Evolutionary conservation across 768 basidiomycete genomes (phyloP), one percentile per base, ranked within the genome.

Genomic region (Macrolepiota dolichaula): DNA sequence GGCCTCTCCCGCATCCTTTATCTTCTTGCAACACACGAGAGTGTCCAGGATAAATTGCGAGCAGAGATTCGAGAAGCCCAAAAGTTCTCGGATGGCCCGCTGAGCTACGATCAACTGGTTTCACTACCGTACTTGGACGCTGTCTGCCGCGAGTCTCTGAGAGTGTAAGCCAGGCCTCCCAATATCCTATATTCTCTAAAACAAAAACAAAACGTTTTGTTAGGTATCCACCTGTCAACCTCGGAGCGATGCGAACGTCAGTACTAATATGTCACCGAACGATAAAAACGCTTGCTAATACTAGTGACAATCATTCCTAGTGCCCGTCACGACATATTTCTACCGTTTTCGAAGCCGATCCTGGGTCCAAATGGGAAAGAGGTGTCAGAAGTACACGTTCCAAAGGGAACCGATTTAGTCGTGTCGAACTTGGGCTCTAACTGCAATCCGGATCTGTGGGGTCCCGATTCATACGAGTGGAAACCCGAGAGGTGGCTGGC

Each of bases 401-500:
- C 67, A 4, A 72, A 74, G 38, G 61, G 67, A 54, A 73, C 74
- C 40, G 62, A 25, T 62, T 74, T 64, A 6, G 3, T 64, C 12
- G 19, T 62, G 7, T 61, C 52, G 2, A 13, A 58, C 12, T 27
- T 58, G 11, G 59, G 40, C 6, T 10, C 50, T 2, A 64, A 64
- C 27, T 27, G 49, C 4, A 59, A 64, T 37, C 59, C 63, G 12
- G 63, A 64, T 5, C 17, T 64, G 9, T 64, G 63, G 63, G 63
- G 63, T 5, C 65, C 68, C 11, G 80, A 82, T 60, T 74, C 76
- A 0, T 44, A 67, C n/a, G 77, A 80, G 62, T 81, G 77, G 75
- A 80, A 76, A 55, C 81, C 80, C 1, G 79, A 80, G 56, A 68
- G 80, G 11, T 81, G 80, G 79, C 67, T 81, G 0, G 61, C 64